These are phyloP conservation scores for Aspergillus transmontanensis DNA, from an alignment of 2,329 filamentous ascomycete genomes.

Conservation along the genomic window DNA sequence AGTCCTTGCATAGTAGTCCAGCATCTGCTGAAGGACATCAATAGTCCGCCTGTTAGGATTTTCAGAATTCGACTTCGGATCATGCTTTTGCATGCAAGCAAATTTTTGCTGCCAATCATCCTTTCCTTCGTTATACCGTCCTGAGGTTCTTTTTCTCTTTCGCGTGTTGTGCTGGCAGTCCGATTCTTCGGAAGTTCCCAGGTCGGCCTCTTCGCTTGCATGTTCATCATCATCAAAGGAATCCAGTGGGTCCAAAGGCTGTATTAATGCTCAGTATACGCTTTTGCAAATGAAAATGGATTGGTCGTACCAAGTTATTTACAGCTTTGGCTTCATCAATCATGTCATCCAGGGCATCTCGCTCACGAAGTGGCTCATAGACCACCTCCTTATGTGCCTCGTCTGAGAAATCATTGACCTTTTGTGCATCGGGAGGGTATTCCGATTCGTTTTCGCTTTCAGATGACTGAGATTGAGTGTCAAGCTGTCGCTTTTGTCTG, in stretches of 20 bases:
- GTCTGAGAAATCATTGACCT: neutral
- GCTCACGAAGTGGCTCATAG: slow-evolving; percentile 19
- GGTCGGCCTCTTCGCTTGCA: slow-evolving; percentile 14
- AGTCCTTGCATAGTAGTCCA: slow-evolving; percentile 72
- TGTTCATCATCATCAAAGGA: slow-evolving; percentile 30
- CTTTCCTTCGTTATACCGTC: slow-evolving; percentile 6
- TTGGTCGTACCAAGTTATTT: slow-evolving; percentile 54
- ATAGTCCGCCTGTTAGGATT: slow-evolving; percentile 79
- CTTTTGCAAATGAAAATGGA: no score
- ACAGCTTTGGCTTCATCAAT: slow-evolving; percentile 66
- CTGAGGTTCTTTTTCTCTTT: slow-evolving; percentile 16
- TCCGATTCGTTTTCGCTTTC: slow-evolving; percentile 6
- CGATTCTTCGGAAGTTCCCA: slow-evolving; percentile 18
- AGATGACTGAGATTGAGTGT: slow-evolving; percentile 19
- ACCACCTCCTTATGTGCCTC: slow-evolving; percentile 5
- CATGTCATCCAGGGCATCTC: slow-evolving; percentile 64
- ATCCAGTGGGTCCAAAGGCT: slow-evolving; percentile 39
- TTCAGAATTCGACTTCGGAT: slow-evolving; percentile 42
- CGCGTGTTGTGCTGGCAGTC: slow-evolving; percentile 16
- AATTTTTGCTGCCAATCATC: slow-evolving; percentile 49
- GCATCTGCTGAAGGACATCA: slow-evolving; percentile 75
- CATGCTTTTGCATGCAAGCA: slow-evolving; percentile 62
- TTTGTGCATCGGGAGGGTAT: slow-evolving; percentile 1
- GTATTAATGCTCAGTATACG: neutral
- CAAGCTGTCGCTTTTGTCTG: slow-evolving; percentile 16